Conservation (phyloP, 495 filamentous ascomycete genomes). For the Penicillium mononematosum region DNA sequence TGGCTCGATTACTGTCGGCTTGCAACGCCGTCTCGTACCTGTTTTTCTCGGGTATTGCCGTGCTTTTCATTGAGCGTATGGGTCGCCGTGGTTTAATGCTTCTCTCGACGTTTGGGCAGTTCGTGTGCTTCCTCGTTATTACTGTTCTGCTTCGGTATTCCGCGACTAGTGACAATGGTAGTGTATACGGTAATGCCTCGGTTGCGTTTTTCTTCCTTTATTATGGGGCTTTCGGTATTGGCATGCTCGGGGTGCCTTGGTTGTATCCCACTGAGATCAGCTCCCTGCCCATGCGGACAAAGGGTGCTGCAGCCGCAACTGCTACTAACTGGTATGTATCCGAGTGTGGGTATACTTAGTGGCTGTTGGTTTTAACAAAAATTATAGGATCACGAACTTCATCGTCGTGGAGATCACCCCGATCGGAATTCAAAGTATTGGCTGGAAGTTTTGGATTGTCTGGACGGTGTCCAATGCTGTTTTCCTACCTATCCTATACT, state of each 20-base stretch:
- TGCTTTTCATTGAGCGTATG: conserved; percentile 49
- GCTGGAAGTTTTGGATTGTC: conserved; percentile 62
- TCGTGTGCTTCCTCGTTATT: conserved; percentile 54
- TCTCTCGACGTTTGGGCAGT: conserved; percentile 47
- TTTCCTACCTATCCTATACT: conserved; percentile 61
- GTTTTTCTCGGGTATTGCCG: conserved; percentile 45
- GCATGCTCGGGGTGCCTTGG: conserved; percentile 59
- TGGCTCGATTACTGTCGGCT: conserved; percentile 51
- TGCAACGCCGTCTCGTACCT: conserved; percentile 53
- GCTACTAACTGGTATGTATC: conserved; percentile 55
- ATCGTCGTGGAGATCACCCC: conserved; percentile 61
- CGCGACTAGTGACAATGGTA: conserved; percentile 31
- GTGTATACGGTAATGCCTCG: conserved; percentile 37
- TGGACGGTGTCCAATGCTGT: conserved; percentile 57
- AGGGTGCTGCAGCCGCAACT: conserved; percentile 57
- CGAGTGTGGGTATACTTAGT: not conserved
- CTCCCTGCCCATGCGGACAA: conserved; percentile 54
- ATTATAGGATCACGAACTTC: conserved; percentile 53
- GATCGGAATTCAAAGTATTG: conserved; percentile 53
- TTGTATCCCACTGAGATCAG: conserved; percentile 65
- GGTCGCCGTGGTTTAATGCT: conserved; percentile 55
- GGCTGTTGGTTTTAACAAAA: not conserved
- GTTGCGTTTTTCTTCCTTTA: conserved; percentile 51
- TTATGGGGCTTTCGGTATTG: conserved; percentile 52
- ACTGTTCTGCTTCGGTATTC: conserved; percentile 51